Conservation (phyloP, 2,329 filamentous ascomycete genomes). For the Cordyceps cicadae region DNA sequence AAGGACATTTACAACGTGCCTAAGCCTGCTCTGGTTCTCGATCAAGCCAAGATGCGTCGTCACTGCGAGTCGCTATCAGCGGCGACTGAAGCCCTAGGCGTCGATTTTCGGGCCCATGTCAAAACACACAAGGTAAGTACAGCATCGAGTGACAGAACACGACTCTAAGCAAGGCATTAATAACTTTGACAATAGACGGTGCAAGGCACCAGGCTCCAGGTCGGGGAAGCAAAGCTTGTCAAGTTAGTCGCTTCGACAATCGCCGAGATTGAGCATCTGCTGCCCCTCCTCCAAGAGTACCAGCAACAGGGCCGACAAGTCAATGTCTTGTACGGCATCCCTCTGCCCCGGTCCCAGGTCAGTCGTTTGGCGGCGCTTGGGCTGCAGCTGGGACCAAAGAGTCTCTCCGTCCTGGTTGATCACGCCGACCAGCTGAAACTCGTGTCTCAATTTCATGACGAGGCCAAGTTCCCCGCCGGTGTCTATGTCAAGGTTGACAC, state of each 20-base stretch:
- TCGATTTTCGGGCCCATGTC: slow-evolving; percentile 54
- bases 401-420: slow-evolving; percentile 49
- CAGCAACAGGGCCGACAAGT: slow-evolving; percentile 14
- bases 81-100: slow-evolving; percentile 36
- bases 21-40: slow-evolving; percentile 48
- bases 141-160: not conserved
- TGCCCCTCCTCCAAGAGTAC: slow-evolving; percentile 39
- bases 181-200: slow-evolving; percentile 34
- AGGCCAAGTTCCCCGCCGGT: slow-evolving; percentile 22
- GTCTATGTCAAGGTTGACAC: slow-evolving; percentile 57
- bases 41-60: slow-evolving; percentile 40
- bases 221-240: slow-evolving; percentile 32
- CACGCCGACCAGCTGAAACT: slow-evolving; percentile 39
- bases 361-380: slow-evolving; percentile 40
- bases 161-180: fast-evolving
- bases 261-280: slow-evolving; percentile 47
- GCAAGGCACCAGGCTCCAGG: slow-evolving; percentile 46
- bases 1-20: slow-evolving; percentile 29
- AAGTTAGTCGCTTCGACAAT: slow-evolving; percentile 54
- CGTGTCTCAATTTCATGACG: slow-evolving; percentile 23
- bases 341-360: slow-evolving; percentile 46
- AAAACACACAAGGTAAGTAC: slow-evolving; percentile 54
- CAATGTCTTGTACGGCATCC: slow-evolving; percentile 52
- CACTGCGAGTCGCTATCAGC: slow-evolving; percentile 52
- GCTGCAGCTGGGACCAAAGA: slow-evolving; percentile 33